Evolutionary conservation across 1,284 basidiomycete genomes (phyloP), one percentile per base, ranked within the genome.

Genomic region (Leccinum subrobustum): DNA sequence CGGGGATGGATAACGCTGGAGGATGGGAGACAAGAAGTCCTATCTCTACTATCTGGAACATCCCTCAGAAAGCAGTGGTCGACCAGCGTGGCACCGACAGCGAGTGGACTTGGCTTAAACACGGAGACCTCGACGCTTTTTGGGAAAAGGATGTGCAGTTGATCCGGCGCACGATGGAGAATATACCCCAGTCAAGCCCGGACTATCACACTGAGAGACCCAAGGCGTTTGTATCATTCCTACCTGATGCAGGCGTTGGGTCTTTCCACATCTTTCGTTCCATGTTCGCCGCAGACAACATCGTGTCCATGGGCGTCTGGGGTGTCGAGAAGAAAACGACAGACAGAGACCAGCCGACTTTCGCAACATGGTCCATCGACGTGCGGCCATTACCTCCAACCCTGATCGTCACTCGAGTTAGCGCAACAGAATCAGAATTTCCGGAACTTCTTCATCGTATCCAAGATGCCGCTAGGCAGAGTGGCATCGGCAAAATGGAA

Each of bases 341-440:
- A 44, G 54, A 63, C 29, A 60, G 33, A 33, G 47, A 56, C 29
- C 50, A 60, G 64, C 58, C 61, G 7, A 59, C 75, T 7, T 86
- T 79, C 64, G 83, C 81, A 47, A 81, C 81, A 8, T 87, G 84
- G 84, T 81, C 80, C 18, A 68, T 85, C 47, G 83, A 86, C 56
- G 61, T 78, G 48, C 68, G 66, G 4, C 70, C 60, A 2, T 70
- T 71, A 2, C 73, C 66, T 23, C 64, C 73, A 44, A 79, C 77
- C 6, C 72, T 88, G 18, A 74, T 83, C 8, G 73, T 87, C 14
- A 85, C 83, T 8, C 79, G 84, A 4, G 47, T 88, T 7, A 75
- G 79, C 12, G 77, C 76, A 5, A 71, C 69, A 25, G 57, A 65
- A 42, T 65, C 73, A 2, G 72, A 73, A 3, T 80, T 87, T 54